phyloP scores from a whole-genome alignment of 2,329 filamentous ascomycete species.

The Colletotrichum euphorbiae region DNA sequence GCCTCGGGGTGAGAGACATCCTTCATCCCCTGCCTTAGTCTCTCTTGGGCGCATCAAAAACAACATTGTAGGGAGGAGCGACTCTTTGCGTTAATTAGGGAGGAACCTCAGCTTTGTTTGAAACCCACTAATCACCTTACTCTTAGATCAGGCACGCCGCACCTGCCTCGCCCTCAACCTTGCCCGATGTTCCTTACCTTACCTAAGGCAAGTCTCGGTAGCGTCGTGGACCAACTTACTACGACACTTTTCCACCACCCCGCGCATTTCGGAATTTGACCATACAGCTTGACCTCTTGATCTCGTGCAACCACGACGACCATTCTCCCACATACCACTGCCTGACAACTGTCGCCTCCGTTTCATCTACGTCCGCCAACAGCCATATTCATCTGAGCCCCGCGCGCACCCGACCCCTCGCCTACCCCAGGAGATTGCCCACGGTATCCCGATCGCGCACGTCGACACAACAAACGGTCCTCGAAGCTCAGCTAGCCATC shows the following conservation, averaged over 20 bases:
- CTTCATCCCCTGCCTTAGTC: too few relatives aligned
- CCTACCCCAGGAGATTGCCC: background rate
- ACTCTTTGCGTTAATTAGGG: too few relatives aligned
- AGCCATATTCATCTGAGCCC: background rate
- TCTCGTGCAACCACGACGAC: background rate
- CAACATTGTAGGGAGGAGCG: too few relatives aligned
- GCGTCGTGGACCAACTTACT: background rate
- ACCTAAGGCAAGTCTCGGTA: background rate
- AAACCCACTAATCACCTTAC: too few relatives aligned
- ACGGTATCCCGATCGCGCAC: background rate
- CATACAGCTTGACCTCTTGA: background rate
- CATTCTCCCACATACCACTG: background rate
- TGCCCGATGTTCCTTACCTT: background rate
- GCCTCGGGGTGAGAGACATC: too few relatives aligned
- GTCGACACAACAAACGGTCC: background rate
- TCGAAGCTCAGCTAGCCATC: background rate
- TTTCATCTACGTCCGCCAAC: background rate
- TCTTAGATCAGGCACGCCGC: too few relatives aligned
- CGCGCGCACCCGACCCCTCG: background rate
- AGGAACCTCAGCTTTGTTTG: too few relatives aligned
- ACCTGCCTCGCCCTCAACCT: too few relatives aligned
- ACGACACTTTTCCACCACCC: background rate
- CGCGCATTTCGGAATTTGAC: background rate
- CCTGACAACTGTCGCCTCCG: background rate
- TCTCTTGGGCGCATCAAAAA: too few relatives aligned